Conservation (phyloP, 1,139 yeast species). For the Geotrichum histeridarum region DNA sequence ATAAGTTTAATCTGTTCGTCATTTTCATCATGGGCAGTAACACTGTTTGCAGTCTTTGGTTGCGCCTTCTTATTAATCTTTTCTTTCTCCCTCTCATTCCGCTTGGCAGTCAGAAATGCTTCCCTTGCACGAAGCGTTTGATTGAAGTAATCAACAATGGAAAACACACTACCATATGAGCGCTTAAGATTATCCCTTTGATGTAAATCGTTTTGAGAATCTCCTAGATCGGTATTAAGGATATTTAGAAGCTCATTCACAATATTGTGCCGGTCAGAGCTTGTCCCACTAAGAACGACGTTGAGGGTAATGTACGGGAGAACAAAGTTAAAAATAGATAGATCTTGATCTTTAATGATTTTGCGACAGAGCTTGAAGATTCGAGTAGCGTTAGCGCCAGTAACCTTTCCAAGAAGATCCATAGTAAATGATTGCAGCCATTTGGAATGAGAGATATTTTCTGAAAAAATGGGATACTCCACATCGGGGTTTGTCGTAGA, state of each 20-base stretch:
- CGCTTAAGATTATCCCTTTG: conserved; percentile 47
- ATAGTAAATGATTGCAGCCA: conserved; percentile 74
- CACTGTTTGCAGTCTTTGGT: not conserved
- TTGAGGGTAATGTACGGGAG: conserved; percentile 74
- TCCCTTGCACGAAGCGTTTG: conserved; percentile 57
- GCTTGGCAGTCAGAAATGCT: conserved; percentile 21
- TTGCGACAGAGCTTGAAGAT: conserved; percentile 64
- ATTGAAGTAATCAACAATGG: conserved; percentile 74
- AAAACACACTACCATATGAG: conserved; percentile 60
- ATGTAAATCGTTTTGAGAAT: conserved; percentile 44
- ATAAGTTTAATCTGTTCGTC: conserved; percentile 26
- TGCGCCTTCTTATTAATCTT: conserved; percentile 10
- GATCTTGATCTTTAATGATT: conserved; percentile 56
- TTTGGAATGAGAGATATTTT: conserved; percentile 39
- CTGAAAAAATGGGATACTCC: conserved; percentile 47
- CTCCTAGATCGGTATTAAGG: conserved; percentile 41
- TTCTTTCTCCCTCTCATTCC: conserved; percentile 14
- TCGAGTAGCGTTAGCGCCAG: conserved; percentile 40
- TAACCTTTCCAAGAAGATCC: conserved; percentile 51
- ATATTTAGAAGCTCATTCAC: conserved; percentile 55
- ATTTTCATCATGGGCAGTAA: not conserved
- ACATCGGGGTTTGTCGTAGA: conserved; percentile 28
- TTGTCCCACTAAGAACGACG: conserved; percentile 53
- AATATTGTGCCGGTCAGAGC: conserved; percentile 45
- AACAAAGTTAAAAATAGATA: conserved; percentile 63